These are phyloP conservation scores for Edhazardia aedis DNA, from an alignment of 371 early-diverging fungal species.

Conservation along the genomic window DNA sequence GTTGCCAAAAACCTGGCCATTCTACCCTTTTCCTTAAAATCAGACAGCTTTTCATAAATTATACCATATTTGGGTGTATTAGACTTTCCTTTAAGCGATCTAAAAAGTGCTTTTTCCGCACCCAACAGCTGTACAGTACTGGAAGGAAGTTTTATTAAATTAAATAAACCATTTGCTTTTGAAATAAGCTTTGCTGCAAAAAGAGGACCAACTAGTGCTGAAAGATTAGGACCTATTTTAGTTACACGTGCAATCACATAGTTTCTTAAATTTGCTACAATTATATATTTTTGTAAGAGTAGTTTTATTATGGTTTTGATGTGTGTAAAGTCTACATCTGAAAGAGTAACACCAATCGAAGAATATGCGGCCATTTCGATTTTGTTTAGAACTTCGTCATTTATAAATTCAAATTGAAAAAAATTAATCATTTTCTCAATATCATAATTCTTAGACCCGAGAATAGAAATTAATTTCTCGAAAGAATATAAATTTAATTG, in stretches of 20 bases:
- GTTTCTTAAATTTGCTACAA: slow-evolving; percentile 54
- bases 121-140: slow-evolving; percentile 91
- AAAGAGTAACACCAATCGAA: background rate
- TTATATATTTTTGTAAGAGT: background rate
- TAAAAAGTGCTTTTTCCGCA: slow-evolving; percentile 89
- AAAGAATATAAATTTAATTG: no score
- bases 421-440: no score
- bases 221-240: slow-evolving; percentile 81
- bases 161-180: slow-evolving; percentile 80
- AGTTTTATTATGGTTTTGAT: background rate
- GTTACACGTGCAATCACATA: slow-evolving; percentile 80
- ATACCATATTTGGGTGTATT: slow-evolving; percentile 96
- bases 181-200: slow-evolving; percentile 78
- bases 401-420: no score
- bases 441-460: no score
- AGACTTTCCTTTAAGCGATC: slow-evolving; percentile 79
- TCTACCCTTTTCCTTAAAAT: slow-evolving; percentile 81
- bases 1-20: slow-evolving; percentile 87
- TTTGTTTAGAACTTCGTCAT: no score
- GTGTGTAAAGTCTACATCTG: background rate
- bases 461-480: no score
- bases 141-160: slow-evolving; percentile 80
- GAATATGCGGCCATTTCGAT: no score
- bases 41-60: slow-evolving; percentile 76
- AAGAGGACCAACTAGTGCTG: slow-evolving; percentile 76